Conservation (phyloP, 805 yeast species). For the Diddensiella transvaalensis region DNA sequence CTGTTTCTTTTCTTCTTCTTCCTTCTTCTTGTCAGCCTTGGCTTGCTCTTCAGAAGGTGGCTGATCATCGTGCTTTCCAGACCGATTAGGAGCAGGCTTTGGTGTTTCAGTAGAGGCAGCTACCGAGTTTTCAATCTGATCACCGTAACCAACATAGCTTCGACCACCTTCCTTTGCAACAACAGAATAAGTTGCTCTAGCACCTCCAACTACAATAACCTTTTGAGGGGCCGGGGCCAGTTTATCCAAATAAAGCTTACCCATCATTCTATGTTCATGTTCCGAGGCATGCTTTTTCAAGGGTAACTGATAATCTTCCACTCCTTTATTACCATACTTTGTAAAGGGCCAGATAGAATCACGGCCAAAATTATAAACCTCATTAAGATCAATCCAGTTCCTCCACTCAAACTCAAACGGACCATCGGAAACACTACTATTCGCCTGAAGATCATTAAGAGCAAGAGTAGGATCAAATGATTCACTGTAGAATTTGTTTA, state of each 20-base stretch:
- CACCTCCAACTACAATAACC: slow-evolving; percentile 21
- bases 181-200: slow-evolving; percentile 12
- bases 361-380: slow-evolving; percentile 10
- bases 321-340: slow-evolving; percentile 8
- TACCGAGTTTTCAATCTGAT: neutral
- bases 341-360: slow-evolving; percentile 7
- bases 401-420: slow-evolving; percentile 27
- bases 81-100: slow-evolving; percentile 1
- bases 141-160: neutral
- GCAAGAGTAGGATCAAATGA: slow-evolving; percentile 16
- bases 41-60: slow-evolving; percentile 8
- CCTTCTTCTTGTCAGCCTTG: slow-evolving; percentile 2
- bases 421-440: slow-evolving; percentile 1
- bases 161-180: neutral
- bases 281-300: slow-evolving; percentile 13
- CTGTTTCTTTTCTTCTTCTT: slow-evolving; percentile 6
- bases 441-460: slow-evolving; percentile 3
- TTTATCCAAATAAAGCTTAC: slow-evolving; percentile 19
- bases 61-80: slow-evolving; percentile 5
- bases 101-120: neutral
- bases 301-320: slow-evolving; percentile 17
- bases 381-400: slow-evolving; percentile 29
- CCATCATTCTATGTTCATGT: slow-evolving; percentile 16
- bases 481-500: slow-evolving; percentile 1
- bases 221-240: slow-evolving; percentile 16